Percentiles rank a stretch among this genome's conserved stretches.
phyloP scores from a whole-genome alignment of 495 filamentous ascomycete species.

The Lasiosphaeriaceae sp. region DNA sequence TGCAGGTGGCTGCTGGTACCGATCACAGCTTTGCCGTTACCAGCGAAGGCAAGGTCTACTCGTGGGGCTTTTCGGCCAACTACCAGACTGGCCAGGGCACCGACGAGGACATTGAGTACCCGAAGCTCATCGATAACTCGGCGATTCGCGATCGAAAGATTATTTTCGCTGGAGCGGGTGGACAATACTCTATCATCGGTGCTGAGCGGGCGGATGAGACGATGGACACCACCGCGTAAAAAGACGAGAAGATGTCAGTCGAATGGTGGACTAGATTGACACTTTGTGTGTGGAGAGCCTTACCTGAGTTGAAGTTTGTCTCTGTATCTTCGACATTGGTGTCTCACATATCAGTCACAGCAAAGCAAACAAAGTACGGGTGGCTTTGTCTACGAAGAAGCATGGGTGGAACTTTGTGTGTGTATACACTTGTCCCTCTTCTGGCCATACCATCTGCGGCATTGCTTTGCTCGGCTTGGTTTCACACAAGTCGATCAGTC shows the following conservation, averaged over 20 bases:
- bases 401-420: no score
- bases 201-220: constrained; percentile 19
- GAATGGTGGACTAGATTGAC: no score
- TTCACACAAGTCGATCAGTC: no score
- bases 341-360: neutral
- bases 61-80: constrained; percentile 65
- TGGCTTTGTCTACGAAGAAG: no score
- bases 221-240: no score
- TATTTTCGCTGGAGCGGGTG: constrained; percentile 56
- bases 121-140: constrained; percentile 60
- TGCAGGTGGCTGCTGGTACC: constrained; percentile 46
- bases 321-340: neutral
- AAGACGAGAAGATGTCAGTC: no score
- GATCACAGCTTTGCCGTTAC: constrained; percentile 61
- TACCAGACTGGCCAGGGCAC: constrained; percentile 66
- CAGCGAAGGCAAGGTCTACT: constrained; percentile 56
- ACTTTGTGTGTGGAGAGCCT: no score
- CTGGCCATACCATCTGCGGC: no score
- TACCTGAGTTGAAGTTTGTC: no score
- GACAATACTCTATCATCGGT: constrained; percentile 62
- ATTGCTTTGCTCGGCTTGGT: no score
- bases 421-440: no score
- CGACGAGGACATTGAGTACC: constrained; percentile 52
- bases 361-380: no score
- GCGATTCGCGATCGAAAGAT: constrained; percentile 57